Conservation (phyloP, 1,139 yeast species). For the Saccharomyces hybrid region DNA sequence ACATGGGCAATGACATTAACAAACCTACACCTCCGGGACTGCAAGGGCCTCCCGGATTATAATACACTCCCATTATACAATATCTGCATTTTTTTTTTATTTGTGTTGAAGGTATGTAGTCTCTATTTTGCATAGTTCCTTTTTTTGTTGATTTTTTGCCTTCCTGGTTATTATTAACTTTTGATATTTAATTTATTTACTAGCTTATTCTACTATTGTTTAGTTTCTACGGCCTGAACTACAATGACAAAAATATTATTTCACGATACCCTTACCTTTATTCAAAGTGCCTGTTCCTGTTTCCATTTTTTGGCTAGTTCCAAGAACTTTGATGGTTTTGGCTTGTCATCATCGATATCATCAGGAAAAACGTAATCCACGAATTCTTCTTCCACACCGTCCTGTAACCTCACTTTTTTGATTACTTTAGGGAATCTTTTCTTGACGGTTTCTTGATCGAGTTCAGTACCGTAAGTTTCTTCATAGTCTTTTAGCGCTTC, state of each 20-base stretch:
- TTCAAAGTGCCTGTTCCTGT: slow-evolving; percentile 10
- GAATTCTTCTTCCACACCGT: slow-evolving; percentile 49
- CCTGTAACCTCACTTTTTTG: slow-evolving; percentile 41
- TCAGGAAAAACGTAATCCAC: slow-evolving; percentile 65
- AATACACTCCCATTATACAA: background rate
- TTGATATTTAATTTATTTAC: background rate
- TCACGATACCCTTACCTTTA: background rate
- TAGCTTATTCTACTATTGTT: background rate
- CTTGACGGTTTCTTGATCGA: slow-evolving; percentile 35
- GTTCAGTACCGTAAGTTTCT: slow-evolving; percentile 48
- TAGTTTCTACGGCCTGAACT: background rate
- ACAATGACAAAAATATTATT: background rate
- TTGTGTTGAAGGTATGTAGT: background rate
- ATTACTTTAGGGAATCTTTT: slow-evolving; percentile 50
- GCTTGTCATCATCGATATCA: slow-evolving; percentile 33
- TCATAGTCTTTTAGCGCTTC: slow-evolving; percentile 69
- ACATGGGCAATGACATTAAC: background rate
- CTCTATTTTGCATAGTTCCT: background rate
- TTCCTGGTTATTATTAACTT: background rate
- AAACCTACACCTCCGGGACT: background rate
- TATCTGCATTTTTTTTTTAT: background rate
- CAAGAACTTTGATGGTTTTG: slow-evolving; percentile 44
- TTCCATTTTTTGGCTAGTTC: slow-evolving; percentile 61
- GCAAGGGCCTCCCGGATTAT: background rate
- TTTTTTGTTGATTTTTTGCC: background rate